Base-by-base conservation (phyloP, 305 asterid species). In the Ilex paraguariensis region DNA sequence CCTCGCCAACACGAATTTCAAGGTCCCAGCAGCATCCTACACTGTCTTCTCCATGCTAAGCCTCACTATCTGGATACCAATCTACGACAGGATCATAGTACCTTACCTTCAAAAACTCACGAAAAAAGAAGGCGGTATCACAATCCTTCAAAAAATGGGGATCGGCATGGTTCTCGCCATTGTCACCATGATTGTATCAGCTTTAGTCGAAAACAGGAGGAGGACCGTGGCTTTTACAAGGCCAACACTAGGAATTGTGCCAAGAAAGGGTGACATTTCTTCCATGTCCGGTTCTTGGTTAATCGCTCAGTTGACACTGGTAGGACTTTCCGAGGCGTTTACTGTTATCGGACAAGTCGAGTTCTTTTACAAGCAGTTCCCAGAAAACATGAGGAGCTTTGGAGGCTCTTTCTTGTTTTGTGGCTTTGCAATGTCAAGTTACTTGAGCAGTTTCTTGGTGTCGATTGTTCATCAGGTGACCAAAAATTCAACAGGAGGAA, bases 371-470 rank as follows among this genome's bases (percentile, higher is more conserved):
- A 78, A 79, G 69, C 78, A 83, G 72, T 81, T 82, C 52, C 90
- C 90, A 0, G 90, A 84, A 76, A 81, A 79, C 54, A 79, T 79
- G 87, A 72, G 85, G 73, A 79, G 87, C 63, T 54, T 84, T 1
- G 85, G 77, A 0, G 87, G 81, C 7, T 75, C 90, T 2, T 74
- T 81, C 51, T 74, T 68, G 67, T 84, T 79, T 61, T 67, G 81
- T 52, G 85, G 84, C 5, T 60, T 28, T 7, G 85, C 87, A 0
- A 54, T 64, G n/a, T 76, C 87, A 3, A 77, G 69, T 15, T 84
- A 78, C 13, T 66, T 66, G 3, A 75, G 73, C 11, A 74, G 82
- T 55, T 73, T 78, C 54, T 54, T 82, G 70, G 64, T 83, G 17
- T 69, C 82, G n/a, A 32, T 68, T 10, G 81, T 85, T 57, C 87